phyloP scores from a whole-genome alignment of 2,329 filamentous ascomycete genomes.

The Beauveria medogensis region DNA sequence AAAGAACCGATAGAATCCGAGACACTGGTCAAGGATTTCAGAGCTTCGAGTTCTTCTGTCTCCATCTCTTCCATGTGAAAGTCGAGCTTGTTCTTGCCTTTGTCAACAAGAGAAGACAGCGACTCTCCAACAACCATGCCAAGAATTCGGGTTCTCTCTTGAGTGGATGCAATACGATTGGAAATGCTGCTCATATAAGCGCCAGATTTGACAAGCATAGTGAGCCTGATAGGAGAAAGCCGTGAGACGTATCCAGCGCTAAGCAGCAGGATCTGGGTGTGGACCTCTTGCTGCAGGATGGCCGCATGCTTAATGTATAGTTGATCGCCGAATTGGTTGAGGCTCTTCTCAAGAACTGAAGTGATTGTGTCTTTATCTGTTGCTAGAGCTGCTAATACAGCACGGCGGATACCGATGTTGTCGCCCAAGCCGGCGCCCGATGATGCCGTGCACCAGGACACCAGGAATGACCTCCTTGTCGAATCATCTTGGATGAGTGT shows the following conservation, averaged over 20 bases:
- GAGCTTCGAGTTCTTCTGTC: constrained; percentile 65
- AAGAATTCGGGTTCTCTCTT: constrained; percentile 66
- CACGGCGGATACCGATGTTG: constrained; percentile 57
- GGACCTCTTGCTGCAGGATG: constrained; percentile 80
- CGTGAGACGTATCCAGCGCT: constrained; percentile 68
- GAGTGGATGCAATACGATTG: constrained; percentile 72
- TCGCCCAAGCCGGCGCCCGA: constrained; percentile 59
- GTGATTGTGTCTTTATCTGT: constrained; percentile 43
- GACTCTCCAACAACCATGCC: constrained; percentile 83
- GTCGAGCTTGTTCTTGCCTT: constrained; percentile 63
- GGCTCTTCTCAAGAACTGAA: constrained; percentile 55
- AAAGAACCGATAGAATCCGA: constrained; percentile 56
- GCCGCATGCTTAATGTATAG: constrained; percentile 81
- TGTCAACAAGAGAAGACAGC: constrained; percentile 54
- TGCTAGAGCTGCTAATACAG: constrained; percentile 51
- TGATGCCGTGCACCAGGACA: constrained; percentile 57
- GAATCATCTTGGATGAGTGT: constrained; percentile 39
- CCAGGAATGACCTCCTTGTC: constrained; percentile 43
- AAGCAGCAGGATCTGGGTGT: constrained; percentile 71
- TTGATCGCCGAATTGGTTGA: constrained; percentile 73
- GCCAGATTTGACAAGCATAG: constrained; percentile 61
- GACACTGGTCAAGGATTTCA: constrained; percentile 56
- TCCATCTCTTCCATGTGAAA: constrained; percentile 78
- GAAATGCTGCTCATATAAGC: constrained; percentile 72
- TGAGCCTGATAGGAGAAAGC: constrained; percentile 55